Evolutionary conservation across 164 flowering plant species (phyloP), one percentile per base, ranked within the genome.

Genomic region (Aristolochia californica): DNA sequence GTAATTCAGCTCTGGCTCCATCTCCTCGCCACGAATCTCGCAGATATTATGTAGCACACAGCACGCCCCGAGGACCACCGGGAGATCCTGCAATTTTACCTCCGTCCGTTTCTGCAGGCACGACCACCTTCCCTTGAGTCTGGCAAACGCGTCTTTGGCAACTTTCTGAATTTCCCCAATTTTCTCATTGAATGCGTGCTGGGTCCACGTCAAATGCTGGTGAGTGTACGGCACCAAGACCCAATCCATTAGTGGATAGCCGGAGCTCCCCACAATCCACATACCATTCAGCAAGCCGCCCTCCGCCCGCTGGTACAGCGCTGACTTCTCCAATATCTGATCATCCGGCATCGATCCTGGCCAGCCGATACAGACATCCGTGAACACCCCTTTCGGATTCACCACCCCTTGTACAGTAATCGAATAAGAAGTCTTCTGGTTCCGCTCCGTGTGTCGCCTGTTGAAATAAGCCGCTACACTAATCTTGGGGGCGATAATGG

Each of bases 51-150:
- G 93, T 63, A 88, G 57, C 5, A 85, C 90, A 47, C 96, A 88
- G 57, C 93, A 85, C 1, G 96, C 90, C 13, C 93, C 93, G 13
- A 88, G 81, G 40, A 88, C 81, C 20, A 78, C 80, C 0, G 96
- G 96, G 63, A 83, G 64, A 53, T 88, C 96, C 67, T 80, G 84
- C 11, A 88, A 79, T 61, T 85, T 88, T 60, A 83, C 87, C 67
- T 88, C 91, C 0, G 94, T 83, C 56, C 96, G 58, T 80, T 81
- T 88, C 81, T 83, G 94, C 72, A 88, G 60, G 61, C 96, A 88
- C 25, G 71, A 26, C 96, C 94, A 88, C 60, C 96, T 61, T 47
- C 80, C 80, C 66, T 88, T 88, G 70, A 88, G 43, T 53, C 87
- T 62, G 13, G 68, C 62, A 21, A 88, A 83, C 0, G 93, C 81